Evolutionary conservation across 1,284 basidiomycete species (phyloP), one percentile per base, ranked within the genome.

Genomic region (Exobasidium rhododendri): DNA sequence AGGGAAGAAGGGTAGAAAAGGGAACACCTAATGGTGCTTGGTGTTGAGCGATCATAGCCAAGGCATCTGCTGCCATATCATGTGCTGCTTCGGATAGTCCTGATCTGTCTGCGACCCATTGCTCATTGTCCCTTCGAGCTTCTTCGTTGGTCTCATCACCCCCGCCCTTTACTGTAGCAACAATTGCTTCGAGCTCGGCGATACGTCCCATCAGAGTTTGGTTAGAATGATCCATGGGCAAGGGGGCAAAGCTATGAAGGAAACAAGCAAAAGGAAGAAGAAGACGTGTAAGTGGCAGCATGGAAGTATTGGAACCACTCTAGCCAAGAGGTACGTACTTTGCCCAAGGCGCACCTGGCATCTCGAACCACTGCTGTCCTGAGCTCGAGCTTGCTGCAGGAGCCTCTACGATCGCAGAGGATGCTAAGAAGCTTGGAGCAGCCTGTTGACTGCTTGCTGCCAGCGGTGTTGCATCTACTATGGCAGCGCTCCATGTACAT

Each of bases 401-500:
- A 3, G 20, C 52, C 2, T 20, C 52, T 4, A 31, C 30, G 2
- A 29, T 4, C 2, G 29, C 20, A 35, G 4, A 20, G 14, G 40
- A 20, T 4, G 52, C 29, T 29, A 20, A 4, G n/a, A 29, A 55
- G 4, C 29, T 50, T 24, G 47, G 14, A 14, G 47, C 7, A 10
- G 20, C 29, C 22, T 50, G 47, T 20, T 50, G 20, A 4, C 24
- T 35, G 14, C 52, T 20, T 6, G 30, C 46, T 59, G 57, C n/a
- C n/a, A n/a, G 20, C 3, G 24, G 13, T 6, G 51, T 2, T 26
- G 3, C 11, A 11, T 59, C 28, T n/a, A 26, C 32, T 29, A 65
- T 66, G 24, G 69, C 69, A 35, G 66, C 68, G n/a, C 68, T 70
- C 64, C 71, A 77, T 6, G 70, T 62, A 47, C 75, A 77, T 14